phyloP scores from a whole-genome alignment of 139 green algal genomes.

The Tetraselmis chui region DNA sequence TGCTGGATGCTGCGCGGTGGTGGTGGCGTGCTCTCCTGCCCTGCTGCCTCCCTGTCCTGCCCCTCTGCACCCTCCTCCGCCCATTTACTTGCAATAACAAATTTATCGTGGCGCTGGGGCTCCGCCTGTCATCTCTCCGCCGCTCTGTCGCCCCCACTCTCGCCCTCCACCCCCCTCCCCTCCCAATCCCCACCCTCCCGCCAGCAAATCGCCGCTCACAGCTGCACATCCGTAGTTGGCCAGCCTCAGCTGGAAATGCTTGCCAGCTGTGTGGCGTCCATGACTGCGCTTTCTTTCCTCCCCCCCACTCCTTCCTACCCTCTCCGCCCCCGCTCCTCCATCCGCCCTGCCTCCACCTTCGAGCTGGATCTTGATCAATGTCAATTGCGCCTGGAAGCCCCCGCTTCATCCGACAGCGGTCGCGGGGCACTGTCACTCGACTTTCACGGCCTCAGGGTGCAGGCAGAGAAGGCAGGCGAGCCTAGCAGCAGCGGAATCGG shows the following conservation, averaged over 20 bases:
- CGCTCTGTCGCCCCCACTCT: too few species aligned
- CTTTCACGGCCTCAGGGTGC: not conserved
- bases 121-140: too few species aligned
- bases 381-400: not conserved
- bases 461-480: too few species aligned
- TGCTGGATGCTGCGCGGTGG: not conserved
- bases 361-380: not conserved
- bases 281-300: not conserved
- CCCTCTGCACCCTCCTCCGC: not conserved
- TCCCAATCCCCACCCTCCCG: too few species aligned
- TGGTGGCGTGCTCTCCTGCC: not conserved
- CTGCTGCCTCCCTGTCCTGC: not conserved
- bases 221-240: not conserved
- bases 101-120: too few species aligned
- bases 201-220: not conserved
- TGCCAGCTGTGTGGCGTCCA: not conserved
- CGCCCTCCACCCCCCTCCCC: too few species aligned
- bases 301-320: not conserved
- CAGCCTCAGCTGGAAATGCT: not conserved
- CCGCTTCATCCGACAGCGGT: too few species aligned
- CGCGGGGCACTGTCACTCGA: not conserved
- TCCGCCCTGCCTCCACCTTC: not conserved
- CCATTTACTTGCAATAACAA: too few species aligned
- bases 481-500: too few species aligned
- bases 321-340: too few species aligned